Evolutionary conservation across 1,139 yeast genomes (phyloP), one percentile per base, ranked within the genome.

Genomic region (Meyerozyma elateridarum): DNA sequence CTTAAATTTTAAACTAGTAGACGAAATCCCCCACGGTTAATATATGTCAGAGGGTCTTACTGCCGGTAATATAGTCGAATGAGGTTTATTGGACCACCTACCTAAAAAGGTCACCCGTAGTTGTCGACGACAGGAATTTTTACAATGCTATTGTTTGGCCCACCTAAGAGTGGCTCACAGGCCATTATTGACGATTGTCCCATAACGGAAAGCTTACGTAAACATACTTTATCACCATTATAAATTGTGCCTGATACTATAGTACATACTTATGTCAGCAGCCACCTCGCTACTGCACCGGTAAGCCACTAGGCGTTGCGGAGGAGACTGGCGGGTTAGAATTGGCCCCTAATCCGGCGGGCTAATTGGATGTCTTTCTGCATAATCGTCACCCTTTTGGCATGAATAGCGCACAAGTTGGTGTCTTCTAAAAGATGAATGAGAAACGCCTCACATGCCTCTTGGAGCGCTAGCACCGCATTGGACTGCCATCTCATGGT

Each of bases 301-400:
- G 25, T 22, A 12, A 12, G 15, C 13, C 25, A 20, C n/a, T n/a
- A n/a, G n/a, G n/a, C n/a, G n/a, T n/a, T n/a, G n/a, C n/a, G n/a
- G n/a, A n/a, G n/a, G n/a, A 22, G 13, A 15, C 25, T 22, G 13
- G 15, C 15, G 13, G 9, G 30, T 32, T 34, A 43, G 6, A 43
- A 44, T 35, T 58, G 63, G 13, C 96, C 96, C 43, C 96, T 70
- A 32, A 89, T 79, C 51, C 96, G 69, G 54, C 96, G 71, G 2
- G 96, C 97, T 45, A 89, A 65, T 49, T 87, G 95, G 43, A 89
- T 81, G 53, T 89, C 97, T 54, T 84, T 85, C 49, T 85, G 89
- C 95, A 87, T 87, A 17, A 89, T 85, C 0, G 97, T 89, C 14
- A 89, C 95, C 43, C 97, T 67, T 52, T 85, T 88, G 2, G 96